These are phyloP conservation scores for Sporothrix mexicana DNA, from an alignment of 2,329 filamentous ascomycete species.

Conservation along the genomic window DNA sequence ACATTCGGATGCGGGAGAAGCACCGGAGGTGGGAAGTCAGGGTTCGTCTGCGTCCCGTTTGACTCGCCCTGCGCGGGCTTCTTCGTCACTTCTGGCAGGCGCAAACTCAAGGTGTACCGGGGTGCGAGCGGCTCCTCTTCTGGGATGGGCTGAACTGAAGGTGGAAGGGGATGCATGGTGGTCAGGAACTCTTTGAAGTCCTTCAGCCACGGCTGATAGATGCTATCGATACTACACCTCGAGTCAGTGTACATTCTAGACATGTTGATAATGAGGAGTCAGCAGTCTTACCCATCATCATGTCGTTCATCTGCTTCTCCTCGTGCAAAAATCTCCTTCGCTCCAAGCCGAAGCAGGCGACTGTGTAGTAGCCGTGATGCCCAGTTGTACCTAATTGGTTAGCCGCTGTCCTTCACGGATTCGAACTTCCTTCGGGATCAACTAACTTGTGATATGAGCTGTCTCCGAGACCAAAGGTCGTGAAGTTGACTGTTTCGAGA, in stretches of 20 bases:
- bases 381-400: slow-evolving; percentile 77
- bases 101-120: slow-evolving; percentile 60
- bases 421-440: too few relatives aligned
- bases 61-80: background rate
- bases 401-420: too few relatives aligned
- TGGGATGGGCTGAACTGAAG: slow-evolving; percentile 71
- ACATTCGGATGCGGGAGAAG: slow-evolving; percentile 64
- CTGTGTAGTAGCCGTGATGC: slow-evolving; percentile 87
- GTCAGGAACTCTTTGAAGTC: slow-evolving; percentile 71
- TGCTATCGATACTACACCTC: slow-evolving; percentile 72
- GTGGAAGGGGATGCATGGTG: slow-evolving; percentile 70
- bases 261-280: background rate
- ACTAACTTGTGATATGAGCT: slow-evolving; percentile 85
- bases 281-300: slow-evolving; percentile 73
- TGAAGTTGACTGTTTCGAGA: slow-evolving; percentile 72
- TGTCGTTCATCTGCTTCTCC: slow-evolving; percentile 95
- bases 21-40: slow-evolving; percentile 40
- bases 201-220: slow-evolving; percentile 78
- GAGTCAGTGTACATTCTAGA: background rate
- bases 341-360: slow-evolving; percentile 82
- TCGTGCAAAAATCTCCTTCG: slow-evolving; percentile 72
- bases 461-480: slow-evolving; percentile 90
- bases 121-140: slow-evolving; percentile 76
- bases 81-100: background rate
- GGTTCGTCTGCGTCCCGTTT: background rate